Evolutionary conservation across 192 early-diverging fungal species (phyloP), one percentile per base, ranked within the genome.

Genomic region (Coemansia sp.): DNA sequence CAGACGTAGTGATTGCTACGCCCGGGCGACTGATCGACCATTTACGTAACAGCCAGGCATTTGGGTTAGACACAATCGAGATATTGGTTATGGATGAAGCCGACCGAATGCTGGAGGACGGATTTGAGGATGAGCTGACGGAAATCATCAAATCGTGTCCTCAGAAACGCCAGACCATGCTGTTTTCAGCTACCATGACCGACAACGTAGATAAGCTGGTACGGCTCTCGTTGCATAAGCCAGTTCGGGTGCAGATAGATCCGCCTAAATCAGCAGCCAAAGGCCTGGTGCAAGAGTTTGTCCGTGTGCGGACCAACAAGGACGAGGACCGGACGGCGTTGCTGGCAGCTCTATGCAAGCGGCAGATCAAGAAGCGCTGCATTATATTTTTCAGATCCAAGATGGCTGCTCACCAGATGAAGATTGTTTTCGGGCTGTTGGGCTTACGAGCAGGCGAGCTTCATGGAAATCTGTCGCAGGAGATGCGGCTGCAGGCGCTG

Each of bases 171-270:
- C 97, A 99, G 67, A 94, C 95, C 2, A 96, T 99, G 94, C 79
- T 99, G 6, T 99, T 99, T 76, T 99, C 97, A 20, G 97, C 97
- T 16, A 99, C 97, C 13, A 98, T 98, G 97, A 99, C 97, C 7
- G 94, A 97, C 65, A 94, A 96, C 55, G 88, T 96, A 30, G 94
- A 99, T 59, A 88, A 97, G 63, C 82, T 99, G 19, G 88, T 97
- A 43, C 88, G 91, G 21, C 83, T 99, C 57, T 97, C 95, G 1
- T 81, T 99, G 45, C 83, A 90, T 51, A 75, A 87, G 19, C 97
- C 95, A 23, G 90, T 95, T 3, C 83, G 90, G 39, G 81, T 97
- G 9, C 92, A 94, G 70, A 86, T 99, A 19, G 93, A 99, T 60
- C 68, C 83, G 30, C 79, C 80, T 12, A 91, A 88, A n/a, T 74